These are phyloP conservation scores for Emmonsiellopsis sp. DNA, from an alignment of 2,329 filamentous ascomycete species.

Conservation along the genomic window DNA sequence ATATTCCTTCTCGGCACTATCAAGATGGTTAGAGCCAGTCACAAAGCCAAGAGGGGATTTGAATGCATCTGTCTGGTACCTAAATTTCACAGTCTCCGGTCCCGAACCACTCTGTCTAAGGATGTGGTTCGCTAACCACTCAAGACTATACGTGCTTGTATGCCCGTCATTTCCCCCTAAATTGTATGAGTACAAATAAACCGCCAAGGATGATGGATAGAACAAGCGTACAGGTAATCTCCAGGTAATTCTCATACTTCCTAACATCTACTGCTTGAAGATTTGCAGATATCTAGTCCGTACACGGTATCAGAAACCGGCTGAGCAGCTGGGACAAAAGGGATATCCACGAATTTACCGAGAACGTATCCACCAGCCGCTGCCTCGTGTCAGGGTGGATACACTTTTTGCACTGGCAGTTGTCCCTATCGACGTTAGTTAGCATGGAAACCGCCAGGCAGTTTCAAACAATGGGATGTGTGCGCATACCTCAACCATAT, in stretches of 20 bases:
- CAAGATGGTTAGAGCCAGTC: not conserved
- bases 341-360: conserved; percentile 14
- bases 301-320: not conserved
- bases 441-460: not conserved
- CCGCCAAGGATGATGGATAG: conserved; percentile 2
- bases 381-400: conserved; percentile 63
- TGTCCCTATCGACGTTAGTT: conserved; percentile 44
- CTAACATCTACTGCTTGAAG: conserved; percentile 28
- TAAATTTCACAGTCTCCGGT: not conserved
- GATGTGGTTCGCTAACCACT: conserved; percentile 47
- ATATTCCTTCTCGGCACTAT: conserved; percentile 7
- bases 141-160: conserved; percentile 55
- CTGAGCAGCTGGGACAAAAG: not conserved
- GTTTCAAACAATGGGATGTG: not conserved
- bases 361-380: conserved; percentile 58
- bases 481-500: conserved; percentile 10
- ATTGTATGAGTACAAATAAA: conserved; percentile 8
- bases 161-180: conserved; percentile 61
- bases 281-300: conserved; percentile 38
- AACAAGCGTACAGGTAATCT: conserved; percentile 41
- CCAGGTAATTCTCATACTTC: conserved; percentile 28
- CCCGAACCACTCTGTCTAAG: not conserved
- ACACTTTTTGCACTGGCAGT: conserved; percentile 60
- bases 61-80: not conserved
- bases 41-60: not conserved